Conservation (phyloP, 768 basidiomycete genomes). For the Naematelia aurantialba region DNA sequence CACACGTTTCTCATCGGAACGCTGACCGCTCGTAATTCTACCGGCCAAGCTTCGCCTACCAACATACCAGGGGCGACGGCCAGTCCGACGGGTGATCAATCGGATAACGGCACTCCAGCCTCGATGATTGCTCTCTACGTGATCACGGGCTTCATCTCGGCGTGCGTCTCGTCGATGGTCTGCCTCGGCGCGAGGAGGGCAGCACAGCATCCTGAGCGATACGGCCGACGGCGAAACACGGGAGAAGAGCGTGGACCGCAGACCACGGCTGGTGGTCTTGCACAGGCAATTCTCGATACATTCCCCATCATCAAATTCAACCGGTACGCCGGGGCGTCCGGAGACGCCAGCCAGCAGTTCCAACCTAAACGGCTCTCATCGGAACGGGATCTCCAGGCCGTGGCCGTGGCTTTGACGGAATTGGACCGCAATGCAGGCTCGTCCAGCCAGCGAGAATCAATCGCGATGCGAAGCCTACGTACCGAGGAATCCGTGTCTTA, state of each 20-base stretch:
- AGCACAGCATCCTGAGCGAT: conserved; percentile 82
- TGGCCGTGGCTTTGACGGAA: background rate
- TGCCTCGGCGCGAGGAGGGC: conserved; percentile 78
- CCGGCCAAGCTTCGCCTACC: conserved; percentile 50
- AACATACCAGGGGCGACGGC: conserved; percentile 33
- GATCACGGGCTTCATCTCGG: conserved; percentile 83
- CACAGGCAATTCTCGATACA: conserved; percentile 88
- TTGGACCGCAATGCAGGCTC: background rate
- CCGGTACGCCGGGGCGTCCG: background rate
- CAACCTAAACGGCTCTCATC: background rate
- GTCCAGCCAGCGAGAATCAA: background rate
- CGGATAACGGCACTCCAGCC: conserved; percentile 57
- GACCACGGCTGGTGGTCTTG: conserved; percentile 75
- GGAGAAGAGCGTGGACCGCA: conserved; percentile 55
- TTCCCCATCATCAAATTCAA: conserved; percentile 87
- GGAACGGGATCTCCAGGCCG: background rate
- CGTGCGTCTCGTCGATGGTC: conserved; percentile 78
- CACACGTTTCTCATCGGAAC: conserved; percentile 64
- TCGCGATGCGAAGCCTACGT: background rate
- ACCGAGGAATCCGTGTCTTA: conserved; percentile 8
- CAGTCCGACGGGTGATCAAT: conserved; percentile 13
- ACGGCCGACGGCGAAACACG: conserved; percentile 60
- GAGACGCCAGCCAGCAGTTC: background rate
- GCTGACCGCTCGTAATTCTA: conserved; percentile 64
- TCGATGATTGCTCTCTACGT: conserved; percentile 76